phyloP scores from a whole-genome alignment of 2,329 filamentous ascomycete species.

The Colletotrichum agaves region DNA sequence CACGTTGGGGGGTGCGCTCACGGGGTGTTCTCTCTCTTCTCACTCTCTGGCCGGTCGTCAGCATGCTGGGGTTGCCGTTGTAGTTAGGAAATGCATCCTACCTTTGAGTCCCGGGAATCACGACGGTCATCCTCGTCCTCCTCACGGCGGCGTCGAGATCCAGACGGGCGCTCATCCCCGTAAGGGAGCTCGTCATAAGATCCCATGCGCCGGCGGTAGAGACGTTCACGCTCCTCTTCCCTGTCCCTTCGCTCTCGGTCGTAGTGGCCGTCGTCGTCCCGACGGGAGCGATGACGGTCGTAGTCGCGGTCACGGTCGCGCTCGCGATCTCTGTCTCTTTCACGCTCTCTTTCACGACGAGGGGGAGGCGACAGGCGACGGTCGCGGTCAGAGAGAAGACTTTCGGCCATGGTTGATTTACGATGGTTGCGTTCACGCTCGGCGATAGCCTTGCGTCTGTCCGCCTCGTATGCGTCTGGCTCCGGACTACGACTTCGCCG shows the following conservation, averaged over 20 bases:
- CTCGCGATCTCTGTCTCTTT: constrained; percentile 48
- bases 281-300: constrained; percentile 65
- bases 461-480: constrained; percentile 92
- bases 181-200: constrained; percentile 92
- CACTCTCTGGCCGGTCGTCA: constrained; percentile 60
- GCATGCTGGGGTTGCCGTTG: constrained; percentile 26
- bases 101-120: constrained; percentile 76
- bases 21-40: constrained; percentile 67
- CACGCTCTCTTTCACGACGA: constrained; percentile 47
- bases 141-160: constrained; percentile 78
- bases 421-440: constrained; percentile 94
- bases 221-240: constrained; percentile 89
- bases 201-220: constrained; percentile 84
- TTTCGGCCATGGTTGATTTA: constrained; percentile 78
- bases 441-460: constrained; percentile 91
- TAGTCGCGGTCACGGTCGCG: constrained; percentile 53
- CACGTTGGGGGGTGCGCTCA: constrained; percentile 70
- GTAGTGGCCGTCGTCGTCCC: constrained; percentile 76
- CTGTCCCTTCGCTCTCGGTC: constrained; percentile 88
- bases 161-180: constrained; percentile 76
- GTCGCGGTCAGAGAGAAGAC: constrained; percentile 58
- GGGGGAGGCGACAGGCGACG: constrained; percentile 56
- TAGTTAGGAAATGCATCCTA: constrained; percentile 44
- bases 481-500: constrained; percentile 89
- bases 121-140: constrained; percentile 80